phyloP scores from a whole-genome alignment of 441 rosid species.

The Syzygium syzygioides region DNA sequence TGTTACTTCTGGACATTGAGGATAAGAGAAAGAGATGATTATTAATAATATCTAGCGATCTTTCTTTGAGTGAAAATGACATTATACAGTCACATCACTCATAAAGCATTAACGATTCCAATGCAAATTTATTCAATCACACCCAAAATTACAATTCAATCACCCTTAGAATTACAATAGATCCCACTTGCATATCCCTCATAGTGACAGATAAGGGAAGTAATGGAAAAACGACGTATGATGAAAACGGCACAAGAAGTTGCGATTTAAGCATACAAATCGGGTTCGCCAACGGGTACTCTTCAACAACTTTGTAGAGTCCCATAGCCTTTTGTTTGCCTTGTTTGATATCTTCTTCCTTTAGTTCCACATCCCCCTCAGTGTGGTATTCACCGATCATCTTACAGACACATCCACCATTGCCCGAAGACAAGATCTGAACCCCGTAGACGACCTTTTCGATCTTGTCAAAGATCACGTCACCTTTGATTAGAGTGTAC shows the following conservation, averaged over 20 bases:
- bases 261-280: neutral
- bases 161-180: neutral
- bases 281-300: neutral
- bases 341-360: neutral
- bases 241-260: neutral
- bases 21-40: neutral
- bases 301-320: constrained; percentile 4
- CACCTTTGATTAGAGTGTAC: neutral
- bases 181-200: neutral
- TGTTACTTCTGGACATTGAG: neutral
- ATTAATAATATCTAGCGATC: neutral
- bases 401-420: neutral
- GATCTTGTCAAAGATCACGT: neutral
- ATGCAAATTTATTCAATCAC: neutral
- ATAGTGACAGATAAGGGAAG: neutral
- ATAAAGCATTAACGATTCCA: accelerated
- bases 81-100: neutral
- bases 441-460: neutral
- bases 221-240: neutral
- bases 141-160: neutral
- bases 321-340: constrained; percentile 2
- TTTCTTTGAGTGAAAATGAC: neutral
- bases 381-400: neutral
- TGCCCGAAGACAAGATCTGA: neutral
- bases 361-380: neutral